phyloP scores from a whole-genome alignment of 441 rosid genomes.

The Erodium texanum region DNA sequence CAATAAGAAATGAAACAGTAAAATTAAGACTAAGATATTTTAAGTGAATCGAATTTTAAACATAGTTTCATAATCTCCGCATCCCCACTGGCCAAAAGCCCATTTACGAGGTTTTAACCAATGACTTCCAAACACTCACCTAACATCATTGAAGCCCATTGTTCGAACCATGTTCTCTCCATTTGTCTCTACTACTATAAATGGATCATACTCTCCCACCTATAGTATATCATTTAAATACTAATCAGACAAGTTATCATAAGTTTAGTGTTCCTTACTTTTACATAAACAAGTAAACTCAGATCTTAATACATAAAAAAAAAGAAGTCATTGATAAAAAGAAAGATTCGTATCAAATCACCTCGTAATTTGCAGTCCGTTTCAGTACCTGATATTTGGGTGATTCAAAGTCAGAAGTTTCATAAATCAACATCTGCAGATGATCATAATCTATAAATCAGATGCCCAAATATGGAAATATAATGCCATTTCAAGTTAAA shows the following conservation, averaged over 20 bases:
- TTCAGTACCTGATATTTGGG: constrained; percentile 65
- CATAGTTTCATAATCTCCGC: no score
- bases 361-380: constrained; percentile 26
- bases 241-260: background rate
- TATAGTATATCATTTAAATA: constrained; percentile 22
- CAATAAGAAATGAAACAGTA: no score
- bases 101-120: no score
- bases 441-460: no score
- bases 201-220: constrained; percentile 59
- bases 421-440: constrained; percentile 52
- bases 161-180: constrained; percentile 74
- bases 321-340: no score
- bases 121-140: constrained; percentile 34
- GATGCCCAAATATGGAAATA: constrained; percentile 1
- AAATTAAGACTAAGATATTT: no score
- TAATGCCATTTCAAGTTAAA: constrained; percentile 13
- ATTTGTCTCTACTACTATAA: constrained; percentile 61
- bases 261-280: no score
- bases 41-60: no score
- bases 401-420: constrained; percentile 63
- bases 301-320: no score
- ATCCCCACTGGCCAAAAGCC: background rate
- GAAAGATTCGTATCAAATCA: no score
- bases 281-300: no score
- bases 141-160: constrained; percentile 57